phyloP scores from a whole-genome alignment of 768 basidiomycete species.

The Lactifluus piperatus region DNA sequence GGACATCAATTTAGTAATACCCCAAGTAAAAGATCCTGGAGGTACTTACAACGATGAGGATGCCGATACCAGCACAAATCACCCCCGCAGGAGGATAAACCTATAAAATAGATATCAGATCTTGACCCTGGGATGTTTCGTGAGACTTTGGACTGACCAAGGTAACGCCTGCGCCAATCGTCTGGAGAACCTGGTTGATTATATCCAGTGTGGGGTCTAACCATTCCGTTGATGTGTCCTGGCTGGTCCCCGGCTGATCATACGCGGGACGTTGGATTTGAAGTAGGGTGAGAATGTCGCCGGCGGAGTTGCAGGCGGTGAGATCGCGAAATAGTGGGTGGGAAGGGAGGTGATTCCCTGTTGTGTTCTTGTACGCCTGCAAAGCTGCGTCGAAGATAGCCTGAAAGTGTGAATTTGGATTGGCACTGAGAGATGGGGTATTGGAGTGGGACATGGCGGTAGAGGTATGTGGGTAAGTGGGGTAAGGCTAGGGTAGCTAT shows the following conservation, averaged over 20 bases:
- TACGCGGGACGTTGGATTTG: neutral
- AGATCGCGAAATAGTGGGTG: neutral
- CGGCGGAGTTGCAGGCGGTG: neutral
- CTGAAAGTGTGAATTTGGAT: neutral
- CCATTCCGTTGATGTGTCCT: neutral
- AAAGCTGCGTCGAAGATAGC: neutral
- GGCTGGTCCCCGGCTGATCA: neutral
- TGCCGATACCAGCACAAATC: neutral
- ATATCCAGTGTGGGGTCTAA: neutral
- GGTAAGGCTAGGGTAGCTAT: too few species aligned
- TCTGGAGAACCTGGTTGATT: neutral
- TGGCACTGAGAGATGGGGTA: too few species aligned
- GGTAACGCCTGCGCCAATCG: neutral
- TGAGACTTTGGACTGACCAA: too few species aligned
- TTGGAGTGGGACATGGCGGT: neutral
- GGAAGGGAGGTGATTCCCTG: neutral
- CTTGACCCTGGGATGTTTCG: neutral
- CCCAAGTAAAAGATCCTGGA: neutral
- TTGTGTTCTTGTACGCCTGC: neutral
- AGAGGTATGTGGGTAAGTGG: too few species aligned
- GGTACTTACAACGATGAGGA: neutral
- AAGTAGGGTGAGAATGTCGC: conserved; percentile 2
- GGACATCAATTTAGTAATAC: neutral
- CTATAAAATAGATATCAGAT: too few species aligned
- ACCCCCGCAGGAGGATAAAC: neutral